Percentiles rank a stretch among this genome's conserved stretches.
phyloP scores from a whole-genome alignment of 192 early-diverging fungal species.

The Linderina pennispora region DNA sequence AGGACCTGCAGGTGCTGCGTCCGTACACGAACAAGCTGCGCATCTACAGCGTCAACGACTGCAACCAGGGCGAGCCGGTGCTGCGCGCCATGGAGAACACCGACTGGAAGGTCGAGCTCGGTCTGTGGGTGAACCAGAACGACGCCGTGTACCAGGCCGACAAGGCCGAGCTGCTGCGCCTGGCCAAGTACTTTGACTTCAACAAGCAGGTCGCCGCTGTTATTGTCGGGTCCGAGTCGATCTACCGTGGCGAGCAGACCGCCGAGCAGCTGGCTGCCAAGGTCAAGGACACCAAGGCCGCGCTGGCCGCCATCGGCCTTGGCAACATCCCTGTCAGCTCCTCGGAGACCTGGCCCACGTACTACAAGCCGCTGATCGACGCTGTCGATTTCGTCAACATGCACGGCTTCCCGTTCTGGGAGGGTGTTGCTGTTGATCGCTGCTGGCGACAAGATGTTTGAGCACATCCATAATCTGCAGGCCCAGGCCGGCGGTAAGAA shows the following conservation, averaged over 20 bases:
- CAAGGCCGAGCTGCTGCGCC: slow-evolving; percentile 18
- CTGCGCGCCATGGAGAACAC: slow-evolving; percentile 53
- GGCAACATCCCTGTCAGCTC: slow-evolving; percentile 23
- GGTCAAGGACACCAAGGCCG: slow-evolving; percentile 38
- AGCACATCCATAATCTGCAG: slow-evolving; percentile 39
- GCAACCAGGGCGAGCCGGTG: slow-evolving; percentile 51
- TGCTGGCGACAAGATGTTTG: slow-evolving; percentile 48
- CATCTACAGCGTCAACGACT: slow-evolving; percentile 56
- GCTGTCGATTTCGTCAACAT: slow-evolving; percentile 51
- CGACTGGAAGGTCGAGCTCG: slow-evolving; percentile 50
- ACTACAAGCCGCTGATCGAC: slow-evolving; percentile 37
- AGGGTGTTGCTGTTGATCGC: slow-evolving; percentile 27
- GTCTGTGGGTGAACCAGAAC: slow-evolving; percentile 55
- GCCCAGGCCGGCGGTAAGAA: slow-evolving; percentile 43
- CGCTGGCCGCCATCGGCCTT: slow-evolving; percentile 22
- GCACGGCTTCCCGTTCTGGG: slow-evolving; percentile 62
- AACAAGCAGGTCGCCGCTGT: slow-evolving; percentile 44
- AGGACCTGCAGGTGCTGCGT: slow-evolving; percentile 50
- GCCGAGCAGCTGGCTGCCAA: slow-evolving; percentile 31
- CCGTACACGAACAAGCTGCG: slow-evolving; percentile 50
- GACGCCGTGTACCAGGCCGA: slow-evolving; percentile 28
- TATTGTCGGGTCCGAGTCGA: slow-evolving; percentile 52
- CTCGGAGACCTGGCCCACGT: slow-evolving; percentile 32
- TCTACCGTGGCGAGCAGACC: slow-evolving; percentile 47
- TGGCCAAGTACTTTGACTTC: slow-evolving; percentile 27